Conservation (phyloP, 148 eudicot genomes). For the Chenopodium suecicum region DNA sequence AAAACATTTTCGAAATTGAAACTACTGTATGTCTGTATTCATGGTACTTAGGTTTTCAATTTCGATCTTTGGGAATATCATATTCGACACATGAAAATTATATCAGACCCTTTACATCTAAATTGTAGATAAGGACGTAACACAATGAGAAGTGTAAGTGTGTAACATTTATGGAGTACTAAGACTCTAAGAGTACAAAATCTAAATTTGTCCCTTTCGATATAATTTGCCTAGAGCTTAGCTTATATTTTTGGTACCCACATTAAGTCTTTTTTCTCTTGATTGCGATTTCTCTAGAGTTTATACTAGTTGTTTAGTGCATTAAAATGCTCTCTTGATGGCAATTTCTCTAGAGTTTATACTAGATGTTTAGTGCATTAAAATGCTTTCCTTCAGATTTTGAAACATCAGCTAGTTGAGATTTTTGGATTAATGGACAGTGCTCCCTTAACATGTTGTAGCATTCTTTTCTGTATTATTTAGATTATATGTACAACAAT, state of each 20-base stretch:
- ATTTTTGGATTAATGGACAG: neutral
- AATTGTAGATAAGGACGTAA: too few relatives aligned
- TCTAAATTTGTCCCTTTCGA: too few relatives aligned
- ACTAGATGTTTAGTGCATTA: neutral
- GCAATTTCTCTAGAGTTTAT: neutral
- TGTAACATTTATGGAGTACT: too few relatives aligned
- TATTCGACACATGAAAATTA: too few relatives aligned
- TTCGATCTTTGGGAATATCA: too few relatives aligned
- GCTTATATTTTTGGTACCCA: too few relatives aligned
- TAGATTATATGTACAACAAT: slow-evolving; percentile 21
- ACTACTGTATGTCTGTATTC: too few relatives aligned
- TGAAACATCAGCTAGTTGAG: neutral
- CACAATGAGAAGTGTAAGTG: too few relatives aligned
- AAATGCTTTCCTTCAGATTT: neutral
- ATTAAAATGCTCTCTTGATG: neutral
- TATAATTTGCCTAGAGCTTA: too few relatives aligned
- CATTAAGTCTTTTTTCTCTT: neutral
- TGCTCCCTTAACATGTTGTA: neutral
- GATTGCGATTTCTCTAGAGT: too few relatives aligned
- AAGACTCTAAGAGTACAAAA: too few relatives aligned
- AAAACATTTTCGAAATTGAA: neutral
- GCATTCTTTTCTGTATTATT: neutral
- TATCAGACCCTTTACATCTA: too few relatives aligned
- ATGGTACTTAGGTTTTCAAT: neutral
- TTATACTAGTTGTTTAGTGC: neutral